phyloP scores from a whole-genome alignment of 1,284 basidiomycete species.

The Rhizoctonia solani region DNA sequence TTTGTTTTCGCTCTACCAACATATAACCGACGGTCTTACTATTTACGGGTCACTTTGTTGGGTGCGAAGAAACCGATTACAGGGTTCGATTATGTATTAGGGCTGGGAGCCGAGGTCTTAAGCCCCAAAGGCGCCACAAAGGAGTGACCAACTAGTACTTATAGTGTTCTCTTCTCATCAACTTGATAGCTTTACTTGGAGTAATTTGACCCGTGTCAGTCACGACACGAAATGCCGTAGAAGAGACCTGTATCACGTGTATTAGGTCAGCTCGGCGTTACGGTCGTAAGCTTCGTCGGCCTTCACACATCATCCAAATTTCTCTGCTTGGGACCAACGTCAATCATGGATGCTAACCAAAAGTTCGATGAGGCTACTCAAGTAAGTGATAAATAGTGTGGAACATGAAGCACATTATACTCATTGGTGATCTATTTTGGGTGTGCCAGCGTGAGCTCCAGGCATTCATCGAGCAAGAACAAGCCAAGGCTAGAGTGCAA shows the following conservation, averaged over 20 bases:
- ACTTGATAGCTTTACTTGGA: too few relatives aligned
- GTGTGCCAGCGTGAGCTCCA: conserved; percentile 80
- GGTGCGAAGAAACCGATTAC: background rate
- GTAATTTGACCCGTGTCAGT: background rate
- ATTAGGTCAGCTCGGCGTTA: background rate
- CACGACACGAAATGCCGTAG: background rate
- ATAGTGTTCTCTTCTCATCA: too few relatives aligned
- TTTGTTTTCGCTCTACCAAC: background rate
- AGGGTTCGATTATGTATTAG: background rate
- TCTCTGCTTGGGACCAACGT: background rate
- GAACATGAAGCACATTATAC: background rate
- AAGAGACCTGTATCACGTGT: background rate
- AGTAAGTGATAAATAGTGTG: conserved; percentile 50
- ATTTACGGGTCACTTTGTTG: background rate
- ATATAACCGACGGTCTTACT: background rate
- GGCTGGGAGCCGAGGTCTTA: background rate
- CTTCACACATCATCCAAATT: background rate
- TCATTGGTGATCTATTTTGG: background rate
- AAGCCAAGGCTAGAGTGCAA: conserved; percentile 82
- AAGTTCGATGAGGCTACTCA: conserved; percentile 80
- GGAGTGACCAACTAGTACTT: background rate
- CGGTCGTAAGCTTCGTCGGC: too few relatives aligned
- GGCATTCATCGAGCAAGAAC: conserved; percentile 83
- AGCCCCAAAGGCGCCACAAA: background rate
- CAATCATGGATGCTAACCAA: conserved; percentile 34